Evolutionary conservation across 768 basidiomycete species (phyloP).

Genomic region (Amanita phalloides): DNA sequence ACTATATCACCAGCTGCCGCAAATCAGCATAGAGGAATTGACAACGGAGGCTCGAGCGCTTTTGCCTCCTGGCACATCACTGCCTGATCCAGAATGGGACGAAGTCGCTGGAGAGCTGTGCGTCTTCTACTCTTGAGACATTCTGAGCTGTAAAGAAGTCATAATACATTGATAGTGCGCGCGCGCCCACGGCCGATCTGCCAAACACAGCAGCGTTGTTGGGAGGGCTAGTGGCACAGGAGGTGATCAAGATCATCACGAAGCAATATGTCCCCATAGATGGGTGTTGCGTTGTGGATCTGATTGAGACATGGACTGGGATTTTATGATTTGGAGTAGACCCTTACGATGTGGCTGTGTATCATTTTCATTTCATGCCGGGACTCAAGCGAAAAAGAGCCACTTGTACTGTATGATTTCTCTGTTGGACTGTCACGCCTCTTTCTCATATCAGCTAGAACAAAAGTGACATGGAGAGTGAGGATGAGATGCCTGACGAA

Average conservation of each 20-base stretch:
- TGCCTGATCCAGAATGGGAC: conserved; percentile 41
- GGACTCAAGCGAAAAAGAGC: conserved; percentile 18
- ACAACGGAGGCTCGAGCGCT: conserved; percentile 37
- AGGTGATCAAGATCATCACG: conserved; percentile 95
- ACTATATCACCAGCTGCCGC: conserved; percentile 12
- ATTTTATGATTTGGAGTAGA: conserved; percentile 13
- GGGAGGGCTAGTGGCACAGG: conserved; percentile 91
- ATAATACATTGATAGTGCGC: conserved; percentile 34
- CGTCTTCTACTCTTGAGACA: conserved; percentile 18
- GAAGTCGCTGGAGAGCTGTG: conserved; percentile 74
- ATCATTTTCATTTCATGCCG: conserved; percentile 10
- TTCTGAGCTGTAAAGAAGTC: too few species aligned
- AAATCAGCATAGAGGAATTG: conserved; percentile 33
- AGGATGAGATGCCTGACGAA: not conserved
- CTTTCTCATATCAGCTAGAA: conserved; percentile 1
- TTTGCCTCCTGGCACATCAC: conserved; percentile 35
- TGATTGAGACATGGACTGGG: conserved; percentile 73
- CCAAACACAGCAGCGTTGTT: conserved; percentile 92
- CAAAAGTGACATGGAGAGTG: conserved; percentile 5
- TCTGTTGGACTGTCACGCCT: not conserved
- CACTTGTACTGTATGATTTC: conserved; percentile 7
- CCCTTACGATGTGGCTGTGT: conserved; percentile 6
- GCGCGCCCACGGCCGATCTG: conserved; percentile 74
- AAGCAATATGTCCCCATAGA: conserved; percentile 89
- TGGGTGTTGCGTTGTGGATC: conserved; percentile 77